Base-by-base conservation (phyloP, 345 rosid genomes). In the Camelina sativa region DNA sequence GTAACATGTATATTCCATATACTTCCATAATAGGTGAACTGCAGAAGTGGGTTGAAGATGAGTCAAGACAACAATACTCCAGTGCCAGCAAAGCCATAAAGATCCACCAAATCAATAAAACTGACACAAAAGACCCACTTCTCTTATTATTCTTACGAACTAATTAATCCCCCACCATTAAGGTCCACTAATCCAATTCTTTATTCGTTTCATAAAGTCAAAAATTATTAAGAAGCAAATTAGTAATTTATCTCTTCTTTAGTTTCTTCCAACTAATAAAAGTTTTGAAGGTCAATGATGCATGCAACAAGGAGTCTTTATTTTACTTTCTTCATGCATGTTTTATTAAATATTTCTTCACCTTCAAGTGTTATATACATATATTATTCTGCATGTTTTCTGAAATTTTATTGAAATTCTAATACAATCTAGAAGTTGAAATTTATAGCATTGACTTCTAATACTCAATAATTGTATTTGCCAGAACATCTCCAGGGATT, bases 101-200 rank as follows among this genome's bases (percentile, higher is more conserved):
- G 76, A 77, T 71, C 47, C 61, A 71, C 76, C 80, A 71, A 72
- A 72, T 77, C 57, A 25, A 72, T 28, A 28, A 66, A 23, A 59
- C 72, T 71, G 77, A 77, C 81, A 77, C 52, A 20, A 65, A 72
- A 65, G 62, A 71, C 68, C 72, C 81, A 77, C 81, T 72, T 57
- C 72, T 71, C 77, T 72, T 65, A 41, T 72, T 41, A 65, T 77
- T 65, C 73, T 70, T 34, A 35, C 64, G 12, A 58, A 77, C 68
- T 71, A 58, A 77, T 73, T 71, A 77, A 77, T 65, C 77, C 77
- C 77, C 77, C 77, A 77, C 81, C 81, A 77, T 77, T 71, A 71
- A 71, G 76, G 62, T 48, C 73, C 77, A 65, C 81, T 77, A 77
- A 77, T 66, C 76, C 35, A 8, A 2, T 34, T 53, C 57, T 55